Evolutionary conservation across 2,329 filamentous ascomycete species (phyloP), one percentile per base, ranked within the genome.

Genomic region (Arthrobotrys pseudoclavata): DNA sequence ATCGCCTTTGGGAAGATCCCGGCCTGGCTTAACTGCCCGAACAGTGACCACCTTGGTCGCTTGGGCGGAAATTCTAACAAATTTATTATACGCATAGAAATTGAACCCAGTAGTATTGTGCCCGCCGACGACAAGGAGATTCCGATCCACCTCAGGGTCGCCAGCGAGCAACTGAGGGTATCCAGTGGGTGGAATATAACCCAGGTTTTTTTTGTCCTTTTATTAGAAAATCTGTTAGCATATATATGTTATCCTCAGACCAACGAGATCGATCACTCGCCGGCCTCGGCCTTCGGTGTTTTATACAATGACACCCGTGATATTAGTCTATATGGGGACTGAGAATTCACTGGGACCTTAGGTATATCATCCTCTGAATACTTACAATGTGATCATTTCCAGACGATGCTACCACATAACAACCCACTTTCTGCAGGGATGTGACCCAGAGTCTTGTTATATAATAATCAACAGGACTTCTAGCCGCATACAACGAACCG

Each of bases 61-160:
- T 24, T 40, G 47, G 10, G 62, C 45, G 24, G 31, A 66, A 3
- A 66, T 66, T 18, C 34, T 52, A 20, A 53, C 20, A 9, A 42
- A 60, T 15, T 24, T 12, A 20, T 42, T 37, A n/a, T 2, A 52
- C 29, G 37, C 45, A 37, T 15, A 52, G 6, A 29, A n/a, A 15
- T 52, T 53, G n/a, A 12, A 24, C 9, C 48, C 15, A 0, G 10
- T 2, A 6, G 24, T 1, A 18, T 53, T n/a, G 13, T 66, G 45
- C 0, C 62, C 62, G 9, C 62, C 62, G 18, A 66, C 62, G 10
- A 53, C 62, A 10, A 66, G 6, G 31, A 60, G n/a, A 3, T 18
- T 42, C 12, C n/a, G 1, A 4, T 24, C 15, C 18, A 60, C 6
- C 10, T 40, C n/a, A 13, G 20, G 18, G 31, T 60, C 31, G 1